These are phyloP conservation scores for Solanum appendiculatum DNA, from an alignment of 257 asterid species.

Conservation along the genomic window DNA sequence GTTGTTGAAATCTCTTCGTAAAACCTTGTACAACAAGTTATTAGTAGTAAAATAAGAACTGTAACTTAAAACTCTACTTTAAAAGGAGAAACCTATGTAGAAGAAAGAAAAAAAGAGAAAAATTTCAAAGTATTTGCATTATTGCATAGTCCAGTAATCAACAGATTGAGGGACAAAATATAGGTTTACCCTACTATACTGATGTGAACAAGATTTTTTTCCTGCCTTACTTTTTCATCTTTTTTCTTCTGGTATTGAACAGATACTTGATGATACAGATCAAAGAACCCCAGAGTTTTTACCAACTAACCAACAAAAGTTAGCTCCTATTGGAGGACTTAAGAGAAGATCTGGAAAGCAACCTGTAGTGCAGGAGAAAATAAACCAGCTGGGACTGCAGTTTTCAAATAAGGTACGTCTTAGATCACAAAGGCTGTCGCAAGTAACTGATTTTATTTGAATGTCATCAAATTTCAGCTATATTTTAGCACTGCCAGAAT, in stretches of 20 bases:
- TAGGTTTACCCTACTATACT: neutral
- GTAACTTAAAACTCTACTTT: neutral
- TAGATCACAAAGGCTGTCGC: neutral
- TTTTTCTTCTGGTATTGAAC: neutral
- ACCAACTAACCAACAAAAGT: neutral
- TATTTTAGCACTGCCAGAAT: neutral
- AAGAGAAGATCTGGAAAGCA: neutral
- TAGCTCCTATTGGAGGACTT: neutral
- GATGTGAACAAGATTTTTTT: neutral
- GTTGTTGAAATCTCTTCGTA: neutral
- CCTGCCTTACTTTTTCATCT: neutral
- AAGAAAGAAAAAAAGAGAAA: neutral
- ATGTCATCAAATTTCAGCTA: neutral
- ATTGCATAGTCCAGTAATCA: neutral
- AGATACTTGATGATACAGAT: neutral
- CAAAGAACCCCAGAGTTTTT: neutral
- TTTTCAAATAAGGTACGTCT: neutral
- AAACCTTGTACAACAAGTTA: neutral
- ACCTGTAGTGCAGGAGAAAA: neutral
- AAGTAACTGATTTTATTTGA: neutral
- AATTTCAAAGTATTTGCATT: neutral
- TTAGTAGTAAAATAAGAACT: neutral
- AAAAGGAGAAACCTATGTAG: neutral
- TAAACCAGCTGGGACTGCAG: neutral
- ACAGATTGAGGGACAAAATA: neutral